Base-by-base conservation (phyloP, 1,139 yeast genomes). In the Candida glucosophila region DNA sequence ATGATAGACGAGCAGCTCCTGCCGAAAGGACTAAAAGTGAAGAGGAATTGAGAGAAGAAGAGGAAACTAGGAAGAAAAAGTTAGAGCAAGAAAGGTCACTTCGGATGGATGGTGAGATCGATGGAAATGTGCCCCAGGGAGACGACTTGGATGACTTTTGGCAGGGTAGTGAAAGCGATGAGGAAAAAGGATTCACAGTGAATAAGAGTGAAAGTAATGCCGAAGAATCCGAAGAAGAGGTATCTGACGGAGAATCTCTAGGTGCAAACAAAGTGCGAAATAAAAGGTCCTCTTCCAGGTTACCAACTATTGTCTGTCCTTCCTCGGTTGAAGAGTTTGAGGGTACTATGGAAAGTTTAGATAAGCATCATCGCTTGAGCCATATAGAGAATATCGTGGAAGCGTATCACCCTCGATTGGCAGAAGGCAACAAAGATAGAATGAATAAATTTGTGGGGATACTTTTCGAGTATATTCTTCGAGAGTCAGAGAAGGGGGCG, bases 11-110 rank as follows among this genome's bases (percentile, higher is more conserved):
- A 41, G 88, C 97, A 1, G 86, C 73, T 6, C 98, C 98, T n/a
- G 75, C 92, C n/a, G 95, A 86, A 33, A 68, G 96, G 51, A 86
- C 96, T 2, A 85, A 88, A 54, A 88, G 97, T 0, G 83, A 73
- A 2, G 95, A 90, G 47, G 98, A 92, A 51, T 34, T 86, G 12
- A 67, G 62, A 22, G 61, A 67, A 28, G 95, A 83, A 44, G 73
- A 72, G 37, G 73, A 69, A 5, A 86, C 77, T 19, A 74, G 70
- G 41, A 63, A 69, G 55, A 72, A 73, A 41, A 71, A 74, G 41
- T 62, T 85, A 33, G 96, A 86, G 47, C 73, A 70, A 24, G 92
- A 76, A 30, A 68, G 97, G 49, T 47, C 71, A 36, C 74, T 73
- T 35, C 74, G 99, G 58, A 90, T 92, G 98, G 75, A 73, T 39